These are phyloP conservation scores for Fusarium metavorans DNA, from an alignment of 2,329 filamentous ascomycete genomes.

Conservation along the genomic window DNA sequence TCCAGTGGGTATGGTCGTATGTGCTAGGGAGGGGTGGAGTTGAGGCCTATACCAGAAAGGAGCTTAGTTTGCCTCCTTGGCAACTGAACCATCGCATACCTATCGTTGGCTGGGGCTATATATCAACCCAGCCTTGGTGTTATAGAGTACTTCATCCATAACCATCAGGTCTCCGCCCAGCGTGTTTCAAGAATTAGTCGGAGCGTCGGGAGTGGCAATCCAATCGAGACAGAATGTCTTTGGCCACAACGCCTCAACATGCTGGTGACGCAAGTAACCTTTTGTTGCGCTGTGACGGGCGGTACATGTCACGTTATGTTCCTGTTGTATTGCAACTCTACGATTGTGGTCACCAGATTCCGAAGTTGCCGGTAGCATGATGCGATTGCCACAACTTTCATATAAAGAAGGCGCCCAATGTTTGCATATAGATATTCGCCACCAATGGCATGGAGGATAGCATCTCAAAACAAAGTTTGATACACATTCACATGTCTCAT, in stretches of 20 bases:
- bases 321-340: neutral
- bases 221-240: neutral
- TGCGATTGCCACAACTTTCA: neutral
- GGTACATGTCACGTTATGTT: neutral
- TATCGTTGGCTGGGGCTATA: too few relatives aligned
- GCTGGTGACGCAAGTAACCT: neutral
- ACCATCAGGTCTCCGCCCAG: neutral
- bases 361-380: neutral
- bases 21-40: neutral
- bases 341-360: neutral
- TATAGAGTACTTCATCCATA: neutral
- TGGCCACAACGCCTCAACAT: neutral
- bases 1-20: slow-evolving; percentile 1
- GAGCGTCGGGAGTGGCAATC: neutral
- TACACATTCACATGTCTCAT: neutral
- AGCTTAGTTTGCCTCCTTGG: neutral
- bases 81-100: neutral
- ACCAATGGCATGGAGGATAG: neutral
- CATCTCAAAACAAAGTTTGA: neutral
- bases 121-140: neutral
- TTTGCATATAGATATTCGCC: neutral
- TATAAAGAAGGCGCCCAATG: neutral
- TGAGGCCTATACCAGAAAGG: neutral
- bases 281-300: neutral
- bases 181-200: neutral